Base-by-base conservation (phyloP, 768 basidiomycete genomes). In the Dendrothele bispora region DNA sequence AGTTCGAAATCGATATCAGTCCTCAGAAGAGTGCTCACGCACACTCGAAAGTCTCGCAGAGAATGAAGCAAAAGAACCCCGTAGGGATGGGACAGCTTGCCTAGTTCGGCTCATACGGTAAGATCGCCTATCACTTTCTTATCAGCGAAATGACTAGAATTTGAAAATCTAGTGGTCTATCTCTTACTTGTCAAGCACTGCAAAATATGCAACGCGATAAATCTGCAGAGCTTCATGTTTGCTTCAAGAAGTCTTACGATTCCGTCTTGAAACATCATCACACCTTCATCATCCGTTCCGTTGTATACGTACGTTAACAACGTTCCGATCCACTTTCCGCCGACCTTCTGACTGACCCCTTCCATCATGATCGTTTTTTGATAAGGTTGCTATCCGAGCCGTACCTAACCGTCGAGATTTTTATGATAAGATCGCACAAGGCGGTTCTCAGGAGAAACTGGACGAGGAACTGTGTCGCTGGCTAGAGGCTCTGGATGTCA, bases 211-310 rank as follows among this genome's bases (percentile, higher is more conserved):
- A 84, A 53, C 62, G 62, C 5, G 80, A 88, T 55, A 64, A 63
- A 15, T 57, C 56, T 21, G 58, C 73, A 2, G 83, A 86, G 52
- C 67, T 88, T 37, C 77, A 83, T 55, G 70, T 76, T 49, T 88
- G 87, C 63, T 89, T 90, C 71, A 79, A 75, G 62, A 71, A 78
- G 34, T 76, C 88, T 3, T 90, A 87, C 61, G 86, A 90, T 51
- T 72, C 74, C 44, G 80, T 86, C 15, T 71, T 90, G 41, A 69
- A 64, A 43, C 83, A 81, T 50, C 84, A 88, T 62, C 84, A 86
- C 59, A 71, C 78, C 0, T 86, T 85, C 60, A 25, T 88, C 54
- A 73, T 88, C 50, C 82, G 85, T 20, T 79, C 83, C 18, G 64
- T 86, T 48, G 80, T 86, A 24, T 69, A 73, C 22, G 85, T 87